Percentiles rank a stretch among this genome's conserved stretches.
Conservation (phyloP, 148 eudicot genomes). For the Camellia lanceoleosa region DNA sequence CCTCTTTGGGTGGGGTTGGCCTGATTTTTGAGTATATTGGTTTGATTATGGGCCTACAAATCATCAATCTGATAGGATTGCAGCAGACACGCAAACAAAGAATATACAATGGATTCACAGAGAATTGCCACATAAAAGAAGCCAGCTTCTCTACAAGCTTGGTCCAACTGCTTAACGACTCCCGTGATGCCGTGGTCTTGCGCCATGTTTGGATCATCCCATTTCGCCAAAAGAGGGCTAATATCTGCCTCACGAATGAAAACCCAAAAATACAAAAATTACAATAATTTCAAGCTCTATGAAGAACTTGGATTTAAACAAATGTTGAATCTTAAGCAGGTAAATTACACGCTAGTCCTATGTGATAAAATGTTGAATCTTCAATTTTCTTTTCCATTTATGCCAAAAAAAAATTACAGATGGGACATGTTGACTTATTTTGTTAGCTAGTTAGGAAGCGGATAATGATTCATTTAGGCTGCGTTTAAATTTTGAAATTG, state of each 20-base stretch:
- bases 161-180: conserved; percentile 62
- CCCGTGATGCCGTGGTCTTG: conserved; percentile 52
- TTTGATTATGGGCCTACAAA: no score
- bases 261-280: not conserved
- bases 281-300: not conserved
- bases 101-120: not conserved
- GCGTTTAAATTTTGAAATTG: no score
- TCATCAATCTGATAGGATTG: no score
- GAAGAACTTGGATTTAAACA: not conserved
- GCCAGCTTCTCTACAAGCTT: conserved; percentile 36
- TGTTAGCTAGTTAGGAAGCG: no score
- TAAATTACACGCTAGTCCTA: no score
- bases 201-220: conserved; percentile 27
- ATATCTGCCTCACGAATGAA: not conserved
- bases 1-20: no score
- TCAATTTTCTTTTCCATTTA: no score
- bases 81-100: not conserved
- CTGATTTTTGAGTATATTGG: no score
- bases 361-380: no score
- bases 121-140: conserved; percentile 58
- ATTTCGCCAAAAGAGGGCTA: conserved; percentile 3
- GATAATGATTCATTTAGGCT: no score
- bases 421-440: no score
- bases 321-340: not conserved
- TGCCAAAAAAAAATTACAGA: no score